These are phyloP conservation scores for Globisporangium abappressorium DNA, from an alignment of 352 stramenopile species.

Conservation along the genomic window DNA sequence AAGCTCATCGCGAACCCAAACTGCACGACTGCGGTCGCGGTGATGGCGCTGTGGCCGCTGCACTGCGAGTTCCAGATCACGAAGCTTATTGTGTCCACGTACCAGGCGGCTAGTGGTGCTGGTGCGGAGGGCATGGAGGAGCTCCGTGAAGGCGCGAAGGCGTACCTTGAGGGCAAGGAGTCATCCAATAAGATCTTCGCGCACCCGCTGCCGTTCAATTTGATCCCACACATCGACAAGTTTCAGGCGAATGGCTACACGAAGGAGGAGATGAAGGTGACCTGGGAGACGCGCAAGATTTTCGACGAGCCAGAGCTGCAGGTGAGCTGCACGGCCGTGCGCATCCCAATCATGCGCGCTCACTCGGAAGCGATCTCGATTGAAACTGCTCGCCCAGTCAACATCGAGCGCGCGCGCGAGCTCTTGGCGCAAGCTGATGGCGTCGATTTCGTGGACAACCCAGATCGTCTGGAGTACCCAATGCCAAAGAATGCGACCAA, in stretches of 20 bases:
- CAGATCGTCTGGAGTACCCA: constrained; percentile 86
- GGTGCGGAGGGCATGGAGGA: constrained; percentile 94
- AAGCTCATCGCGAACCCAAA: constrained; percentile 99
- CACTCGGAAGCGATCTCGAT: constrained; percentile 97
- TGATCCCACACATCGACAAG: constrained; percentile 99
- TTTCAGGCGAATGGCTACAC: constrained; percentile 99
- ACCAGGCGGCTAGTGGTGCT: constrained; percentile 92
- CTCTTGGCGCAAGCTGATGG: constrained; percentile 86
- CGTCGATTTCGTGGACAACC: constrained; percentile 94
- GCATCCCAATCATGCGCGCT: constrained; percentile 96
- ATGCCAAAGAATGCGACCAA: constrained; percentile 97
- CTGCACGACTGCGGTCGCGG: constrained; percentile 97
- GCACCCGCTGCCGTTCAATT: constrained; percentile 97
- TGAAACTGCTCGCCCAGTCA: constrained; percentile 90
- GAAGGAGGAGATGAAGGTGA: constrained; percentile 99
- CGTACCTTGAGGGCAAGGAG: constrained; percentile 69
- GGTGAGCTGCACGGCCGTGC: constrained; percentile 93
- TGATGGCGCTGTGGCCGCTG: constrained; percentile 96
- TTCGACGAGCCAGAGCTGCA: constrained; percentile 84
- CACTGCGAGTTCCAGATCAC: constrained; percentile 96
- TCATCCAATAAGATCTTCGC: constrained; percentile 93
- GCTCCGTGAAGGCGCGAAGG: constrained; percentile 86
- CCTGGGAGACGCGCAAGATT: constrained; percentile 98
- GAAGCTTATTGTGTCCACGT: constrained; percentile 95
- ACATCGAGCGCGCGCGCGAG: constrained; percentile 77